These are phyloP conservation scores for Paecilomyces sp. DNA, from an alignment of 2,329 filamentous ascomycete species.

Conservation along the genomic window DNA sequence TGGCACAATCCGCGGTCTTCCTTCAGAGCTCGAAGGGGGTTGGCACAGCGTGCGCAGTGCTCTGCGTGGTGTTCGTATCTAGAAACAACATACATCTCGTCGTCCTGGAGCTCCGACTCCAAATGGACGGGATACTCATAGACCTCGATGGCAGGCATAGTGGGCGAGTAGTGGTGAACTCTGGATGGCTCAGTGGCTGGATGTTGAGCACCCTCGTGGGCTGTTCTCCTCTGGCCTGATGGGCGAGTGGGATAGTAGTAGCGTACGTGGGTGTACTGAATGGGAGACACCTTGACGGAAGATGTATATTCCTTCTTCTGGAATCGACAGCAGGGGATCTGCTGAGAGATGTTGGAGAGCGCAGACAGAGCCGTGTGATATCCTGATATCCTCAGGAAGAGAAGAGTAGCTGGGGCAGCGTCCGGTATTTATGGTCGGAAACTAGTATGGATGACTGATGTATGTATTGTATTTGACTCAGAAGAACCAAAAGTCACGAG, in stretches of 20 bases:
- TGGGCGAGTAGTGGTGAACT: constrained; percentile 4
- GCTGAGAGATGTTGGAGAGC: background rate
- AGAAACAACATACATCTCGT: constrained; percentile 29
- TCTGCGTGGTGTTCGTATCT: constrained; percentile 26
- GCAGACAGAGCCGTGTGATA: background rate
- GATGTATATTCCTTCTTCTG: background rate
- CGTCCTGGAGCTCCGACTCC: constrained; percentile 14
- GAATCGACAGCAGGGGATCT: background rate
- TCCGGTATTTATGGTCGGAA: background rate
- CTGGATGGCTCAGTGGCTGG: constrained; percentile 2
- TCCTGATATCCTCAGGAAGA: background rate
- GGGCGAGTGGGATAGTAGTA: background rate
- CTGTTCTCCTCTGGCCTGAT: background rate
- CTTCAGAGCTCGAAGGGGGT: constrained; percentile 20
- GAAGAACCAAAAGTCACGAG: background rate
- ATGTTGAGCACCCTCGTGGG: constrained; percentile 1
- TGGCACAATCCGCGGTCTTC: constrained; percentile 24
- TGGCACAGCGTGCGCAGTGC: constrained; percentile 23
- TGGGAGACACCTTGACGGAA: background rate
- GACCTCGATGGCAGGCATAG: constrained; percentile 9
- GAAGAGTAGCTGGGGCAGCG: background rate
- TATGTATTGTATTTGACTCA: background rate
- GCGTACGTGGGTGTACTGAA: background rate
- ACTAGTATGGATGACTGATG: background rate
- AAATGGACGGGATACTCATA: constrained; percentile 2